Evolutionary conservation across 2,329 filamentous ascomycete genomes (phyloP).

Genomic region (Chalara sp.): DNA sequence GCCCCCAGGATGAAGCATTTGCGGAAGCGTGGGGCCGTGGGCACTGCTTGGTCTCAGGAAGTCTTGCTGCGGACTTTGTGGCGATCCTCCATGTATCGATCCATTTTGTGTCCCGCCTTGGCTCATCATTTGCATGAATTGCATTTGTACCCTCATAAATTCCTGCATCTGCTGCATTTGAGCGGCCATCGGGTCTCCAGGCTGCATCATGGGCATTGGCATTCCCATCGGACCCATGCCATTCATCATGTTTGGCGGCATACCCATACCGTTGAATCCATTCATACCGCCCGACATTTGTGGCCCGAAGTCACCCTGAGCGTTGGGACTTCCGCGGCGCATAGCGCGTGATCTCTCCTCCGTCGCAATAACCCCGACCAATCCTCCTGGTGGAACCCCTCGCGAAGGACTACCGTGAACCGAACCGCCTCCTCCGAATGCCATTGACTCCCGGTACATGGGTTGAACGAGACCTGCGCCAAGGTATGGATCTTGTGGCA

Average conservation of each 20-base stretch:
- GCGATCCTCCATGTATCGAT: slow-evolving; percentile 15
- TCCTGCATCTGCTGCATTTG: slow-evolving; percentile 79
- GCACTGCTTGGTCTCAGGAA: slow-evolving; percentile 14
- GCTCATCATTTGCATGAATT: slow-evolving; percentile 81
- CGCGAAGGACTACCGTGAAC: slow-evolving; percentile 28
- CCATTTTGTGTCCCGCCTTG: slow-evolving; percentile 16
- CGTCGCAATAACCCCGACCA: slow-evolving; percentile 81
- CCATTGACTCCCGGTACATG: slow-evolving; percentile 66
- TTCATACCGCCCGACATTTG: slow-evolving; percentile 25
- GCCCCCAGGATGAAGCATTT: slow-evolving; percentile 13
- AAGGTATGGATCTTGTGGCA: slow-evolving; percentile 80
- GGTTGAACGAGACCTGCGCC: slow-evolving; percentile 71
- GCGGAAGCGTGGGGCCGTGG: slow-evolving; percentile 5
- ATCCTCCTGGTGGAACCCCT: slow-evolving; percentile 59
- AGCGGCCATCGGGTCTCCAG: slow-evolving; percentile 21
- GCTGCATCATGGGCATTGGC: slow-evolving; percentile 6
- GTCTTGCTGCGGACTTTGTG: not conserved
- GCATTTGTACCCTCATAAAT: slow-evolving; percentile 93
- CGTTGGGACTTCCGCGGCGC: slow-evolving; percentile 70
- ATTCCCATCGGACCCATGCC: slow-evolving; percentile 4
- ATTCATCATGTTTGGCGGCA: slow-evolving; percentile 13
- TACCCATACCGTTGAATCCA: slow-evolving; percentile 25
- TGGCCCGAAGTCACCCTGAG: slow-evolving; percentile 41
- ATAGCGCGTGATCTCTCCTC: slow-evolving; percentile 76
- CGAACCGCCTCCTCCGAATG: slow-evolving; percentile 51